Conservation (phyloP, 2,329 filamentous ascomycete genomes). For the Coleophoma crateriformis region DNA sequence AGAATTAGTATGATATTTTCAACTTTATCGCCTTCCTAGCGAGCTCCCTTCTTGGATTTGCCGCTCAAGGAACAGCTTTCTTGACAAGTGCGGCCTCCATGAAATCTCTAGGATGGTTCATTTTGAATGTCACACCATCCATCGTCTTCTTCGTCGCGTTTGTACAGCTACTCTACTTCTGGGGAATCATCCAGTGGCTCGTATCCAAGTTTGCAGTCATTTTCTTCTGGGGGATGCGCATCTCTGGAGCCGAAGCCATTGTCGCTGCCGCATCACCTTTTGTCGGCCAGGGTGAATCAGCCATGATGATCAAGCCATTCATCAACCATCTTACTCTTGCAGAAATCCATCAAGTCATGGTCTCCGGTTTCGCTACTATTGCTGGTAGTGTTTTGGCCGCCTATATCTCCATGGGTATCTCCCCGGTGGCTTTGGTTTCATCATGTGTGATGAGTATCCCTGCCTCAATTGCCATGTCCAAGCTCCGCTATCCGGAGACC, state of each 20-base stretch:
- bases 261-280: constrained; percentile 90
- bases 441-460: constrained; percentile 96
- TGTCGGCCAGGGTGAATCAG: constrained; percentile 90
- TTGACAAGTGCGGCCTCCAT: constrained; percentile 47
- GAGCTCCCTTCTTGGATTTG: constrained; percentile 69
- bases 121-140: constrained; percentile 75
- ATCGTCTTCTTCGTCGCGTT: constrained; percentile 95
- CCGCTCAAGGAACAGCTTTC: constrained; percentile 67
- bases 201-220: constrained; percentile 81
- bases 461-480: constrained; percentile 81
- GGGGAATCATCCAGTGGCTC: constrained; percentile 82
- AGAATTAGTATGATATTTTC: constrained; percentile 70
- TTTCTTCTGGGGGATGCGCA: constrained; percentile 85
- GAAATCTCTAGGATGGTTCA: constrained; percentile 53
- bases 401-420: constrained; percentile 80
- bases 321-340: constrained; percentile 79
- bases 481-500: constrained; percentile 83
- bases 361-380: constrained; percentile 87
- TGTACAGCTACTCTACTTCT: constrained; percentile 82
- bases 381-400: constrained; percentile 81
- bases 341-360: constrained; percentile 90
- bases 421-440: constrained; percentile 78
- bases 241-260: constrained; percentile 89
- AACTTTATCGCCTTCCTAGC: constrained; percentile 76
- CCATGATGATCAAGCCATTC: constrained; percentile 87